Base-by-base conservation (phyloP, 306 rosid species). In the Lathyrus aphaca region DNA sequence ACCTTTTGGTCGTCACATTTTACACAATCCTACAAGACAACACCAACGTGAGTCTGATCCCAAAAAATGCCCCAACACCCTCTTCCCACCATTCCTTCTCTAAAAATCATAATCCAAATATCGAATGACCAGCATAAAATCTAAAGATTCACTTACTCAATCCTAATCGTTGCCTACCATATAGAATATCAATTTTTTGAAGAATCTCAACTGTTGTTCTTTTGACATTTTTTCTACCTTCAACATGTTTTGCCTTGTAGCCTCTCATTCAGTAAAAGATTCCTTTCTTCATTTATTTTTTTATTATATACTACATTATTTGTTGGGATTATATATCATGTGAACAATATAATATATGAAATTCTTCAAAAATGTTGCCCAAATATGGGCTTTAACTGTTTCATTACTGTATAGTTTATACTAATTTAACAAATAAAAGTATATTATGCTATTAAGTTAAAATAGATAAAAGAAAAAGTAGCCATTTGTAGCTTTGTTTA, bases 1-100 rank as follows among this genome's bases (percentile, higher is more conserved):
- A 66, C 60, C 78, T 86, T 84, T 79, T 69, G 78, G 57, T 78
- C 79, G 75, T 78, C 69, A 59, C 79, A 79, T 59, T 83, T 75
- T 56, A 61, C 71, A 68, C 71, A 66, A 78, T 56, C 74, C 38
- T 51, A 44, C 40, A 16, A 23, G 6, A 30, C 8, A 70, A 44
- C 29, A 66, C 29, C 29, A 76, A 75, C 78, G 74, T 71, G 75
- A 74, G 35, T 32, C 30, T 66, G 19, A 66, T 71, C 68, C 73
- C 10, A 13, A 44, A 45, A 73, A 0, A 80, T 65, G 27, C 83
- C 56, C 39, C n/a, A 44, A 79, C 75, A 29, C 79, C 58, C 73
- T 82, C 74, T 75, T 66, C 69, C 73, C 76, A 82, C 86, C 86
- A 55, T 70, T 68, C 69, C 73, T 76, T 78, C 75, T 43, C 59